Base-by-base conservation (phyloP, 2,329 filamentous ascomycete species). In the Cercospora brassicicola region DNA sequence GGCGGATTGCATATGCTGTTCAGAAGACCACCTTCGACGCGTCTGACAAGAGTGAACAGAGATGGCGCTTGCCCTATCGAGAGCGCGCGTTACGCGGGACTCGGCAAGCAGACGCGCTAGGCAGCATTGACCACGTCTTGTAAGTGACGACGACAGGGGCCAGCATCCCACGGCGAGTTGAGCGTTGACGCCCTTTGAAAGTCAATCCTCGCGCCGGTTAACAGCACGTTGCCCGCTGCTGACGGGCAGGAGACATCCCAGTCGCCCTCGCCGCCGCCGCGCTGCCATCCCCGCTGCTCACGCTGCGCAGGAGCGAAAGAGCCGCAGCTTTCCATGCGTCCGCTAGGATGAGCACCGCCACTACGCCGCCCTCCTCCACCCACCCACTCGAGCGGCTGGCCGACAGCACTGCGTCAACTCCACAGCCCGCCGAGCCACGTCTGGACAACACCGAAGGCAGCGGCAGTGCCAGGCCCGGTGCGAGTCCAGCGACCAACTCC, bases 271-370 rank as follows among this genome's bases (percentile, higher is more conserved):
- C 20, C 20, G 4, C 18, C 53, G 53, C 53, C 26, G 30, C 20
- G 30, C 53, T 28, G 26, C 20, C 48, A 53, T 28, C 48, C 48
- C 48, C 48, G 48, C 48, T 53, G 48, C 48, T 53, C 48, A 20
- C 48, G 23, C 18, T 53, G 18, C 18, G 48, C 28, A 56, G 53
- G 15, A 30, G 53, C 26, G 26, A n/a, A n/a, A 57, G 26, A n/a
- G 20, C 26, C 55, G 55, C 36, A n/a, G 55, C 55, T 18, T 57
- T 33, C 55, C 55, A 59, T 59, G 55, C 55, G 28, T 31, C 31
- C 55, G 55, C 31, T 59, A 59, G 55, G 55, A 59, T 59, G 55
- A 36, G 31, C 55, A 56, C 53, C 53, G 15, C 23, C 53, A 56
- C 53, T 31, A 56, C 53, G 23, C 23, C 53, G 53, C 53, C 53